phyloP scores from a whole-genome alignment of 164 flowering plant genomes.

The Dillenia suffruticosa region DNA sequence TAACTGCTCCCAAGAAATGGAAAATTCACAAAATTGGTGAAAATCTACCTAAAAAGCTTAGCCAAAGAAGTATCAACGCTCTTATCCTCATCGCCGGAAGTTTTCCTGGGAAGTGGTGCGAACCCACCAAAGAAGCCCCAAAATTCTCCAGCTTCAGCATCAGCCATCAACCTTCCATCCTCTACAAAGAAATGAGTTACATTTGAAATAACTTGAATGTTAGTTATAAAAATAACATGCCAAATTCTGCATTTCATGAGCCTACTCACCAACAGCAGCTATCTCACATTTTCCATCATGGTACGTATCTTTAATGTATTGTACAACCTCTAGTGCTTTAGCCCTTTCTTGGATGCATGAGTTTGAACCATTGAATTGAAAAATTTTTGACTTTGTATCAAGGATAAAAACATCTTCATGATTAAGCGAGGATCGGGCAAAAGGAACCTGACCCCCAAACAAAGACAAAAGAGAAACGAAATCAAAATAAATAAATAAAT shows the following conservation, averaged over 20 bases:
- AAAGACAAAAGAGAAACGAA: not conserved
- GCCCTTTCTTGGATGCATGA: conserved; percentile 99
- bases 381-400: conserved; percentile 90
- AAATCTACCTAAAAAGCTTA: conserved; percentile 57
- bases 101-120: conserved; percentile 96
- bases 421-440: conserved; percentile 91
- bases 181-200: conserved; percentile 32
- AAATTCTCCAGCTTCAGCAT: conserved; percentile 96
- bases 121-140: conserved; percentile 98
- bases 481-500: conserved; percentile 2
- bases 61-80: conserved; percentile 33
- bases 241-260: not conserved
- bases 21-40: not conserved
- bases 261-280: conserved; percentile 82
- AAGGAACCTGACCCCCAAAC: conserved; percentile 58
- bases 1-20: no score
- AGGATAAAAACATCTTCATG: conserved; percentile 95
- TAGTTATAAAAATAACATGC: conserved; percentile 5
- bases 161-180: conserved; percentile 99
- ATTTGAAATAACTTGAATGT: conserved; percentile 6
- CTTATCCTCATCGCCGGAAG: conserved; percentile 51
- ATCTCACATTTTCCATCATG: conserved; percentile 98
- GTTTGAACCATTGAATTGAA: conserved; percentile 96
- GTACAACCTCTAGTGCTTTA: conserved; percentile 97
- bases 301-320: conserved; percentile 87